Percentiles rank a stretch among this genome's conserved stretches.
These are phyloP conservation scores for Agaricus subrufescens DNA, from an alignment of 768 basidiomycete genomes.

Conservation along the genomic window DNA sequence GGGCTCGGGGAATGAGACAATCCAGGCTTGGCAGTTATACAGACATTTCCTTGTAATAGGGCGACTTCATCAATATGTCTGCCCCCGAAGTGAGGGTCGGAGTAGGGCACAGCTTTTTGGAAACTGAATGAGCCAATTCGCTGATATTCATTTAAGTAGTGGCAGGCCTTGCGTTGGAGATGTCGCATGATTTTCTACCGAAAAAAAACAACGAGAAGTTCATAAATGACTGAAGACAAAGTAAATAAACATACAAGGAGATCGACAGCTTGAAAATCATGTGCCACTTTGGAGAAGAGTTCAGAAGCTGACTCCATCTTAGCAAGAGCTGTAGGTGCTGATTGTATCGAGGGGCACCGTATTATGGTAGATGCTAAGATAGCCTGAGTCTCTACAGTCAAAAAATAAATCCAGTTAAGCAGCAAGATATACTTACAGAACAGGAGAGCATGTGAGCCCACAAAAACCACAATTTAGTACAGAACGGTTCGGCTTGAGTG, in stretches of 20 bases:
- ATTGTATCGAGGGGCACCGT: constrained; percentile 70
- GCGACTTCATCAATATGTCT: not conserved
- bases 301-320: constrained; percentile 73
- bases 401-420: not conserved
- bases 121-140: constrained; percentile 40
- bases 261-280: constrained; percentile 56
- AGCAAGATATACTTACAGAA: constrained; percentile 38
- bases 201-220: not conserved
- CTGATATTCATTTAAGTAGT: constrained; percentile 51
- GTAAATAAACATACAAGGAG: constrained; percentile 45
- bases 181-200: constrained; percentile 56
- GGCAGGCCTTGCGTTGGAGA: constrained; percentile 61
- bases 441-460: constrained; percentile 65
- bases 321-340: constrained; percentile 67
- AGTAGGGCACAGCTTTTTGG: not conserved
- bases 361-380: constrained; percentile 73
- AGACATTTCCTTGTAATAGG: not conserved
- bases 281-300: constrained; percentile 64
- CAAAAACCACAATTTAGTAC: constrained; percentile 60
- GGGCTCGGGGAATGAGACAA: not conserved
- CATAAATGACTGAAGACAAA: not conserved
- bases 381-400: constrained; percentile 35
- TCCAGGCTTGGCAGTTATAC: not conserved
- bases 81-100: not conserved
- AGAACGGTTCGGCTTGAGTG: constrained; percentile 54